Evolutionary conservation across 768 basidiomycete genomes (phyloP), one percentile per base, ranked within the genome.

Genomic region (Agaricus blazei): DNA sequence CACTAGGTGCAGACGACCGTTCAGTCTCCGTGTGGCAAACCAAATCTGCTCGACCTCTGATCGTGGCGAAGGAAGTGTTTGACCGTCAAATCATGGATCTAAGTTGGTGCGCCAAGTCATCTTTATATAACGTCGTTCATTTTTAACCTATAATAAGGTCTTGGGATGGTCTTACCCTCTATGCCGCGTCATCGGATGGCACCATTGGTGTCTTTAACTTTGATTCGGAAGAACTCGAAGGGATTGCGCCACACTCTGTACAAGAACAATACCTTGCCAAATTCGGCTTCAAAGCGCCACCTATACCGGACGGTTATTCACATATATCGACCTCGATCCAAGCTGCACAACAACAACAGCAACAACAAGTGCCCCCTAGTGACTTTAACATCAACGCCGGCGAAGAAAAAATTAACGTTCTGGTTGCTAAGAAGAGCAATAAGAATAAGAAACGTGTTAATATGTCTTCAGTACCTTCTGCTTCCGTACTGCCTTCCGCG

Each of bases 1-100:
- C 97, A 1, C 80, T 99, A 12, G 94, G 95, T 34, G 93, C 93
- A 0, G 93, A 96, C 63, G 93, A 97, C 66, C 81, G 92, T 57
- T 92, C 90, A 5, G 85, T 99, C 28, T 97, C 94, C 3, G 83
- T 99, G 7, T 99, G 97, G 97, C 86, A 95, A 68, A 98, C 96
- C 3, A 93, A 94, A 60, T 84, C 86, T 0, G 90, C 90, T 2
- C 81, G 91, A 36, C 97, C 97, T 1, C 73, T 98, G 15, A 90
- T 97, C 46, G 96, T 98, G 2, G 85, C 94, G 0, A 88, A 91
- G 64, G 93, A 98, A 59, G 88, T 95, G 0, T 98, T 98, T 59
- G 94, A 95, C 52, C 74, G 95, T 56, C 91, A 95, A 62, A 91
- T 98, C 47, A 87, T 98, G 80, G 97, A 99, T 68, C 76, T 99